phyloP scores from a whole-genome alignment of 1,139 yeast species.

The Saccharomyces pastorianus region DNA sequence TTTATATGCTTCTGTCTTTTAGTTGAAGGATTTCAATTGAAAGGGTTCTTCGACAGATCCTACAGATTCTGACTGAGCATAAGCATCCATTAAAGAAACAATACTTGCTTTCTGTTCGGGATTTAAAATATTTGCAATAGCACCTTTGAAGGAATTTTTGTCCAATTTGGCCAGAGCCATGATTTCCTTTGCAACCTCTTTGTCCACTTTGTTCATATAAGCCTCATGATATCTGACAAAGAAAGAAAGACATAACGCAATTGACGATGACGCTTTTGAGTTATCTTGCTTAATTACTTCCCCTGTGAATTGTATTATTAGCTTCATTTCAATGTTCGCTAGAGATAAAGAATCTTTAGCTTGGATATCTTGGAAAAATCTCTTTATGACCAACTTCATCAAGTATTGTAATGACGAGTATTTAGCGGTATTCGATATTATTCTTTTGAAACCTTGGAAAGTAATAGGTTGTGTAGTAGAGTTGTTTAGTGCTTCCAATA shows the following conservation, averaged over 20 bases:
- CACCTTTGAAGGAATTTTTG: slow-evolving; percentile 47
- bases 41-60: slow-evolving; percentile 2
- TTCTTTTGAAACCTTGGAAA: slow-evolving; percentile 15
- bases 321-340: not conserved
- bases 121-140: slow-evolving; percentile 36
- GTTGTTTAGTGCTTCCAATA: slow-evolving; percentile 12
- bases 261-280: slow-evolving; percentile 17
- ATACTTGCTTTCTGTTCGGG: slow-evolving; percentile 26
- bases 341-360: not conserved
- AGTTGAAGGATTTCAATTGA: slow-evolving; percentile 6
- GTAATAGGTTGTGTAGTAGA: slow-evolving; percentile 8
- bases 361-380: not conserved
- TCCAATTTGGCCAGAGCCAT: slow-evolving; percentile 43
- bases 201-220: slow-evolving; percentile 34
- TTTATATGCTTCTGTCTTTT: not conserved
- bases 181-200: slow-evolving; percentile 35
- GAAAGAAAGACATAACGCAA: slow-evolving; percentile 48
- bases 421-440: slow-evolving; percentile 1
- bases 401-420: not conserved
- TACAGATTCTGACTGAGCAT: not conserved
- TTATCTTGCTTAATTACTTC: not conserved
- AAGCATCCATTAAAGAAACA: not conserved
- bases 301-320: not conserved
- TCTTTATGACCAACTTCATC: not conserved
- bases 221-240: slow-evolving; percentile 30